These are phyloP conservation scores for Saccharomycopsis selenospora DNA, from an alignment of 805 yeast species.

Conservation along the genomic window DNA sequence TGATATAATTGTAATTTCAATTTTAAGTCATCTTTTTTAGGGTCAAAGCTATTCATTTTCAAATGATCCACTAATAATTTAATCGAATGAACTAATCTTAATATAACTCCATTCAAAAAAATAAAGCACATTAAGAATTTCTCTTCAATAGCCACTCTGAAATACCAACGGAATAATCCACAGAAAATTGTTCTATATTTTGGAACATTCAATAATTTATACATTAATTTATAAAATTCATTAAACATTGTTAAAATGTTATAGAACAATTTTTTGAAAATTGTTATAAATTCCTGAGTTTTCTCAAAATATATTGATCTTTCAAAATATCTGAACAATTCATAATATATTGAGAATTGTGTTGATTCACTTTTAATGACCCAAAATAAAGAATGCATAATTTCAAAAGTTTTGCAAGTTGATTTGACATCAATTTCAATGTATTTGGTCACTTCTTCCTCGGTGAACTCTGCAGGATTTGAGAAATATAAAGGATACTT, in stretches of 20 bases:
- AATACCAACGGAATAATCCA: slow-evolving; percentile 8
- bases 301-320: slow-evolving; percentile 15
- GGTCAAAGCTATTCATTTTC: neutral
- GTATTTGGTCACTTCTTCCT: slow-evolving; percentile 8
- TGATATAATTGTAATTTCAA: neutral
- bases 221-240: slow-evolving; percentile 3
- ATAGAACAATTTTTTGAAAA: slow-evolving; percentile 18
- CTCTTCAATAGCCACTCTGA: slow-evolving; percentile 11
- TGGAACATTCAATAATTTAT: slow-evolving; percentile 7
- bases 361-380: slow-evolving; percentile 15
- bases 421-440: slow-evolving; percentile 10
- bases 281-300: slow-evolving; percentile 8
- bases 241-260: slow-evolving; percentile 10
- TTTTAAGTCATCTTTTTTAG: neutral
- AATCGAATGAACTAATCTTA: slow-evolving; percentile 17
- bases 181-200: slow-evolving; percentile 17
- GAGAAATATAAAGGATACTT: slow-evolving; percentile 16
- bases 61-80: slow-evolving; percentile 13
- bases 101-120: slow-evolving; percentile 9
- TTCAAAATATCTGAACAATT: slow-evolving; percentile 14
- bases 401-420: slow-evolving; percentile 15
- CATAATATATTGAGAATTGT: slow-evolving; percentile 17
- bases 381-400: slow-evolving; percentile 23
- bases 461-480: slow-evolving; percentile 5
- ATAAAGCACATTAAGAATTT: slow-evolving; percentile 12